Conservation (phyloP, 176 grass and related monocot genomes). For the Aechmea fasciata region DNA sequence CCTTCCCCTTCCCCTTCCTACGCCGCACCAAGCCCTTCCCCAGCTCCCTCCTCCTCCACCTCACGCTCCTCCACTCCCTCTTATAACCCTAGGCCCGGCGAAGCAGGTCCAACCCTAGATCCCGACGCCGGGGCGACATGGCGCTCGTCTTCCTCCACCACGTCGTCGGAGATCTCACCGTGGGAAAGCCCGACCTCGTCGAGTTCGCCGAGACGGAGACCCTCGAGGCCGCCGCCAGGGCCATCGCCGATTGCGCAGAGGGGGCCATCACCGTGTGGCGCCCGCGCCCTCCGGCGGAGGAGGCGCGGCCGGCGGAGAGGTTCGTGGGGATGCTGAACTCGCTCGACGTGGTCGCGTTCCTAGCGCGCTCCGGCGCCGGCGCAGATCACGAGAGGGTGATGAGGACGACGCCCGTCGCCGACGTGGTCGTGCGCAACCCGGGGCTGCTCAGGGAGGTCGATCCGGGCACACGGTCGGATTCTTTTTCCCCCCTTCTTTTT, state of each 20-base stretch:
- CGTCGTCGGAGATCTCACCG: constrained; percentile 86
- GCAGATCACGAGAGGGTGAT: constrained; percentile 35
- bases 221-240: constrained; percentile 57
- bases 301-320: constrained; percentile 33
- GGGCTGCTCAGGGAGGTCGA: constrained; percentile 69
- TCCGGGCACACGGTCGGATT: constrained; percentile 73
- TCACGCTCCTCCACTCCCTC: constrained; percentile 76
- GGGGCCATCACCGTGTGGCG: constrained; percentile 63
- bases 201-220: constrained; percentile 65
- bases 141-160: constrained; percentile 79
- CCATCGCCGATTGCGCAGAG: constrained; percentile 59
- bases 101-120: constrained; percentile 1
- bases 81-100: constrained; percentile 33
- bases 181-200: constrained; percentile 59
- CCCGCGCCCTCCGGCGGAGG: background rate
- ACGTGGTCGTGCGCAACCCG: constrained; percentile 50
- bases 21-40: constrained; percentile 25
- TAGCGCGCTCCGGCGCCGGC: constrained; percentile 36
- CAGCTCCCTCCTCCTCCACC: constrained; percentile 62
- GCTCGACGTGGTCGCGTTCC: constrained; percentile 69
- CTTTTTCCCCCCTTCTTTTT: background rate
- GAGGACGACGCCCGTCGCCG: constrained; percentile 37
- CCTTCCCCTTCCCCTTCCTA: background rate
- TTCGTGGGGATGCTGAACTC: constrained; percentile 82
- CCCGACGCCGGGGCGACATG: constrained; percentile 21